Evolutionary conservation across 129 eudicot species (phyloP).

Genomic region (Flaveria ramosissima): DNA sequence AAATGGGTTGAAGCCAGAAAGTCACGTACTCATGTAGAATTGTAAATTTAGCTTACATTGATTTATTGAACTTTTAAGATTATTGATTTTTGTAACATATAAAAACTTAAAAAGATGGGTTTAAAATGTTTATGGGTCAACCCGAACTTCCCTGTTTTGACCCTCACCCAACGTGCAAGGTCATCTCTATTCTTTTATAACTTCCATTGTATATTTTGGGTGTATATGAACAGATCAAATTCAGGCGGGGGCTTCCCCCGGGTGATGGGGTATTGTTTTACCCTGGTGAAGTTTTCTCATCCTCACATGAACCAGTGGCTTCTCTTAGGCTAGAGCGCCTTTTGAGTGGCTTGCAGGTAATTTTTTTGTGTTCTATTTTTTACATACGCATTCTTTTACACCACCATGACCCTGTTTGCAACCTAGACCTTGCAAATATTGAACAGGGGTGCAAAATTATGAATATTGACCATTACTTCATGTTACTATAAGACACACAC

Average conservation of each 20-base stretch:
- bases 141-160: background rate
- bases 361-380: background rate
- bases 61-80: background rate
- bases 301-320: conserved; percentile 91
- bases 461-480: background rate
- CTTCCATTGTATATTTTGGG: background rate
- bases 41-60: background rate
- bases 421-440: background rate
- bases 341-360: conserved; percentile 95
- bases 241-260: conserved; percentile 98
- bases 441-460: conserved; percentile 3
- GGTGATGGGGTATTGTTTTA: conserved; percentile 96
- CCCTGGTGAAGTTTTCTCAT: conserved; percentile 95
- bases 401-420: background rate
- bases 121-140: background rate
- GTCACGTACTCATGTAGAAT: background rate
- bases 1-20: background rate
- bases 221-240: conserved; percentile 61
- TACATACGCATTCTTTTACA: background rate
- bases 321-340: conserved; percentile 92
- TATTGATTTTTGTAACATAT: background rate
- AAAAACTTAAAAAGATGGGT: background rate
- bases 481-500: background rate
- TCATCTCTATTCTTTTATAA: background rate
- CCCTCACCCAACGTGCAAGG: background rate